Evolutionary conservation across 75 land plant species (phyloP), one percentile per base, ranked within the genome.

Genomic region (Sequoiadendron giganteum): DNA sequence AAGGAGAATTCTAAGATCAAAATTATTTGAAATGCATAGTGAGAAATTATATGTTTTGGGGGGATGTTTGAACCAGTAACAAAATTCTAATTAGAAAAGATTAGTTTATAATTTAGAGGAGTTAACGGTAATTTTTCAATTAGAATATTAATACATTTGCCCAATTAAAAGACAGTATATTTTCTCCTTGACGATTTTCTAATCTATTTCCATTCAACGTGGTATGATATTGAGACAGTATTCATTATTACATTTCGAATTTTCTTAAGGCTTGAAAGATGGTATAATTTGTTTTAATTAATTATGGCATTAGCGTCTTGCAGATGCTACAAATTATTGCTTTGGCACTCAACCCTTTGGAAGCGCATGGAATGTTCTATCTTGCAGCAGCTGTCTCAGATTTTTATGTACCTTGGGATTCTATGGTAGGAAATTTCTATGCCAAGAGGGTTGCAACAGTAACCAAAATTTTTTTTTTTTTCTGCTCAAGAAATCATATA

Each of bases 361-460:
- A 93, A 13, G 73, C 91, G 72, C 82, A 86, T 87, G 95, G 92
- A 68, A 91, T 97, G 95, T 97, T 97, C 83, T 97, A 97, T 91
- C 95, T 97, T 86, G 99, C 99, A 70, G 99, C 98, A 83, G 99
- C 99, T 54, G 99, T 96, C 4, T 97, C 99, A 47, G 99, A 97
- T 79, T 97, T 97, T 58, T 97, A 97, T 90, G 98, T 96, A 76
- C 99, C 99, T 28, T 97, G 99, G 99, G 94, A 93, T 47, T 90
- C 89, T 88, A 95, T 97, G 99, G 99, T 97, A 93, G 87, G 70
- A 61, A 88, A 40, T 1, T 79, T 40, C 10, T 79, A 79, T 21
- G 21, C 47, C 8, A 40, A 79, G 83, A 76, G 8, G 9, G 47
- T 79, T 42, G 81, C 25, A 40, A 40, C 18, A 79, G 25, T 19